phyloP scores from a whole-genome alignment of 2,329 filamentous ascomycete genomes.

The Nemania sp. region DNA sequence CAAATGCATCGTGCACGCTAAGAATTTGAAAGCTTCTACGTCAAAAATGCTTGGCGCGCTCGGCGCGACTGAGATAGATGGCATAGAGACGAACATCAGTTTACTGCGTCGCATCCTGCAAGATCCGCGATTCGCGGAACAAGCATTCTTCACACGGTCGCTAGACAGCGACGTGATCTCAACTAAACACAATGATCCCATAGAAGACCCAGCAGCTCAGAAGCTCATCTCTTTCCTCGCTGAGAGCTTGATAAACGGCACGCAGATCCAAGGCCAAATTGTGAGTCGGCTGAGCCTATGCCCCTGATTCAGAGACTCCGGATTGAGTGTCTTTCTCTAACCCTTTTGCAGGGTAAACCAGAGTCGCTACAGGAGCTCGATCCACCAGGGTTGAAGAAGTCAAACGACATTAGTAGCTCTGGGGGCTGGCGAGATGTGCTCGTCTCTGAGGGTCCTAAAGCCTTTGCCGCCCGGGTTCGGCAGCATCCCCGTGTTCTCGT shows the following conservation, averaged over 20 bases:
- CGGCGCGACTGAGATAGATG: not conserved
- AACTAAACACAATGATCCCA: not conserved
- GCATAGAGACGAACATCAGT: not conserved
- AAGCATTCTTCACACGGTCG: not conserved
- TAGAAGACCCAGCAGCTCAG: not conserved
- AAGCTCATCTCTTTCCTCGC: not conserved
- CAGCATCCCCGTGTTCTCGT: not conserved
- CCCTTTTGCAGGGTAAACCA: not conserved
- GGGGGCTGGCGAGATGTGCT: conserved; percentile 1
- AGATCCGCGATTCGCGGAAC: not conserved
- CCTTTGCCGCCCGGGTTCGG: not conserved
- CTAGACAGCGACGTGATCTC: not conserved
- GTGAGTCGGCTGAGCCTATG: not conserved
- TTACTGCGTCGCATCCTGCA: not conserved
- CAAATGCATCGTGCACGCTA: not conserved
- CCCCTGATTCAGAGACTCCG: not conserved
- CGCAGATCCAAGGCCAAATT: not conserved
- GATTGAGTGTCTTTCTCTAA: not conserved
- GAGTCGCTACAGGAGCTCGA: not conserved
- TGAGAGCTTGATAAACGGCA: not conserved
- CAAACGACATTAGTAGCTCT: not conserved
- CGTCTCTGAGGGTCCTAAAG: not conserved
- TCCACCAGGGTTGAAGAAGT: not conserved
- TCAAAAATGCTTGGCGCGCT: not conserved
- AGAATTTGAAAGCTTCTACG: not conserved